phyloP scores from a whole-genome alignment of 108 stramenopile species.

The Nitzschia sp. region DNA sequence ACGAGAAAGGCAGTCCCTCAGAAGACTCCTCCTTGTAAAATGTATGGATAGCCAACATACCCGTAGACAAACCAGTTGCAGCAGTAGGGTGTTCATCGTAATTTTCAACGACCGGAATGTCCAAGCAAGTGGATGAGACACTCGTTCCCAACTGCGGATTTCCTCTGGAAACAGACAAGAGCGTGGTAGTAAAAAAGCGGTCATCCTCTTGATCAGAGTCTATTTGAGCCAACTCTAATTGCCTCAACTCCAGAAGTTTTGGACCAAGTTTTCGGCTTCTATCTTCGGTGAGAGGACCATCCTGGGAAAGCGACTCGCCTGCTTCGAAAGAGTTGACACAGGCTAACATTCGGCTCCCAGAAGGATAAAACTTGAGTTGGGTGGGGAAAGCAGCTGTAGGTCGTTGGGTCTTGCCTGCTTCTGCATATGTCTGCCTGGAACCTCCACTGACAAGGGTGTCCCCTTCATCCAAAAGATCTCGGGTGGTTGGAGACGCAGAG shows the following conservation, averaged over 20 bases:
- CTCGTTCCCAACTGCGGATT: conserved; percentile 55
- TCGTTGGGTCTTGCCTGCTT: conserved; percentile 2
- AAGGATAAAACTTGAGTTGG: conserved; percentile 31
- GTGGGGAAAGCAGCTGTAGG: conserved; percentile 7
- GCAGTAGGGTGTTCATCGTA: conserved; percentile 10
- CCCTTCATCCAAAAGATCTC: conserved; percentile 1
- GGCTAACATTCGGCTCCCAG: conserved; percentile 18
- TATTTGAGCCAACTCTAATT: conserved; percentile 22
- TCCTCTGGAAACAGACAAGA: conserved; percentile 49
- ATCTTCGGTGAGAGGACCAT: neutral
- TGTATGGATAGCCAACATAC: conserved; percentile 68
- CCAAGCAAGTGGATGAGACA: conserved; percentile 65
- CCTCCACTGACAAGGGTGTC: neutral
- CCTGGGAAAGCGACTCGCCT: neutral
- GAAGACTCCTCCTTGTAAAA: conserved; percentile 25
- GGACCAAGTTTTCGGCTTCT: conserved; percentile 29
- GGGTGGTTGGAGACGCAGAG: neutral
- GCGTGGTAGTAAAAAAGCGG: conserved; percentile 37
- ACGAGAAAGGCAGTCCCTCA: conserved; percentile 24
- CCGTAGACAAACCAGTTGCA: conserved; percentile 77
- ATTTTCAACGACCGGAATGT: conserved; percentile 29
- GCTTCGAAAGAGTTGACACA: conserved; percentile 24
- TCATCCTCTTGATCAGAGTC: neutral
- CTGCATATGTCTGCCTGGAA: neutral
- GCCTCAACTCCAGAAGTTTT: conserved; percentile 37